Percentiles rank a stretch among this genome's conserved stretches.
Evolutionary conservation across 208 protist genomes (phyloP).

Genomic region (Leishmania martiniquensis): DNA sequence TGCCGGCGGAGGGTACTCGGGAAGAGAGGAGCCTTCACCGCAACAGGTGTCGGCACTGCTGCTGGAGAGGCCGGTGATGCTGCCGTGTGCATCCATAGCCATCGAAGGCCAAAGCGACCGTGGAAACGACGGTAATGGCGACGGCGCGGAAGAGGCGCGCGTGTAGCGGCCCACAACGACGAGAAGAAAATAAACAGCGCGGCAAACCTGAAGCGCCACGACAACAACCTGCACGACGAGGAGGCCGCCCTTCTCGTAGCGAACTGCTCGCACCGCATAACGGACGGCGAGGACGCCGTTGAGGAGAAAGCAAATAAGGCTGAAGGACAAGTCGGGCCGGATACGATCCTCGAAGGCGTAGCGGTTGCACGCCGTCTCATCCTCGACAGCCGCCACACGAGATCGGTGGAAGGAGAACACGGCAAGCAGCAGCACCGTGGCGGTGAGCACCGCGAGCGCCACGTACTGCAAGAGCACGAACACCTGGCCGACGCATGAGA

Average conservation of each 20-base stretch:
- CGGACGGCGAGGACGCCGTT: slow-evolving; percentile 44
- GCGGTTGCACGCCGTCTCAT: slow-evolving; percentile 52
- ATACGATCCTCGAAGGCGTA: slow-evolving; percentile 30
- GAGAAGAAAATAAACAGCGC: slow-evolving; percentile 48
- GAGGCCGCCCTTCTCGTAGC: slow-evolving; percentile 54
- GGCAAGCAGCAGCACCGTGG: slow-evolving; percentile 14
- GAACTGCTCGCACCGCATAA: slow-evolving; percentile 56
- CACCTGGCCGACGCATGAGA: slow-evolving; percentile 22
- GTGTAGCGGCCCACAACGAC: slow-evolving; percentile 31
- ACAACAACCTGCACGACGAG: slow-evolving; percentile 53
- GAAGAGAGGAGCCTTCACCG: not conserved
- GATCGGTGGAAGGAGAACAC: slow-evolving; percentile 5
- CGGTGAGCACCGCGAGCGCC: slow-evolving; percentile 13
- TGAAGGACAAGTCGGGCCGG: slow-evolving; percentile 48
- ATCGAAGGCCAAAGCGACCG: not conserved
- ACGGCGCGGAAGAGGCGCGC: not conserved
- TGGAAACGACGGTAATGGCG: not conserved
- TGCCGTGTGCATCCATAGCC: not conserved
- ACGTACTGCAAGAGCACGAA: slow-evolving; percentile 51
- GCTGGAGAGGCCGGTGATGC: not conserved
- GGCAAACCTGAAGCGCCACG: slow-evolving; percentile 43
- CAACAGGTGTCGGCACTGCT: not conserved
- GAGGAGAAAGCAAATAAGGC: slow-evolving; percentile 46
- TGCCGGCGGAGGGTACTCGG: no score
- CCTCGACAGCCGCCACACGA: slow-evolving; percentile 14